Conservation (phyloP, 139 green algal species). For the Haematococcus lacustris region DNA sequence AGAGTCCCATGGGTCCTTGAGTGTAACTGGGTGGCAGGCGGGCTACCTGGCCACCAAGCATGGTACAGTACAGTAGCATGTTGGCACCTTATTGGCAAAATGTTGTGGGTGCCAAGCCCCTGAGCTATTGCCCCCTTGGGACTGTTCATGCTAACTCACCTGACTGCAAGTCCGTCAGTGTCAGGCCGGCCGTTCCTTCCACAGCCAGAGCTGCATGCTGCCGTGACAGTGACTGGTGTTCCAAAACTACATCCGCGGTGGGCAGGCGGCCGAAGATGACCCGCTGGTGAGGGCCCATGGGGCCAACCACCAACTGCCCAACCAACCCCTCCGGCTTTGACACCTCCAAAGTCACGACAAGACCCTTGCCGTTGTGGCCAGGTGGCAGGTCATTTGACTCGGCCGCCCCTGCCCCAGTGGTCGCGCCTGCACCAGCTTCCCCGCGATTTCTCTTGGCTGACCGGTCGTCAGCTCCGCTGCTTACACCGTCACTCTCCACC, state of each 20-base stretch:
- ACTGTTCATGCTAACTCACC: no score
- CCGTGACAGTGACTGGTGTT: constrained; percentile 61
- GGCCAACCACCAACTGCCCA: not conserved
- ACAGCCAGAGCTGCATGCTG: constrained; percentile 47
- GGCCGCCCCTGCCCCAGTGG: no score
- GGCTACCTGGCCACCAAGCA: no score
- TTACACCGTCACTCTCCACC: no score
- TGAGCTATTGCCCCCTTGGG: not conserved
- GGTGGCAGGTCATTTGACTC: no score
- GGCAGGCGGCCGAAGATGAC: constrained; percentile 15
- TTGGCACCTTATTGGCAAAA: not conserved
- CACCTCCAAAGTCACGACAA: not conserved
- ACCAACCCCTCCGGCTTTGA: not conserved
- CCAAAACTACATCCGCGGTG: constrained; percentile 52
- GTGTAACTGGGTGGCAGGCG: not conserved
- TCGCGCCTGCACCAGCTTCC: no score
- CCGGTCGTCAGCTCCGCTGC: no score
- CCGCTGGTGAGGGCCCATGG: not conserved
- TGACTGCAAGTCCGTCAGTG: constrained; percentile 59
- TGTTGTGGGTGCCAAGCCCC: not conserved
- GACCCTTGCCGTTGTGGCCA: not conserved
- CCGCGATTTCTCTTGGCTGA: no score
- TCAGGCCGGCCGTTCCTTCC: constrained; percentile 26
- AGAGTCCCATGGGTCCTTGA: not conserved
- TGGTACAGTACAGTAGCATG: not conserved